Percentiles rank a stretch among this genome's conserved stretches.
phyloP scores from a whole-genome alignment of 208 protist genomes.

The Herpetomonas tarakana region DNA sequence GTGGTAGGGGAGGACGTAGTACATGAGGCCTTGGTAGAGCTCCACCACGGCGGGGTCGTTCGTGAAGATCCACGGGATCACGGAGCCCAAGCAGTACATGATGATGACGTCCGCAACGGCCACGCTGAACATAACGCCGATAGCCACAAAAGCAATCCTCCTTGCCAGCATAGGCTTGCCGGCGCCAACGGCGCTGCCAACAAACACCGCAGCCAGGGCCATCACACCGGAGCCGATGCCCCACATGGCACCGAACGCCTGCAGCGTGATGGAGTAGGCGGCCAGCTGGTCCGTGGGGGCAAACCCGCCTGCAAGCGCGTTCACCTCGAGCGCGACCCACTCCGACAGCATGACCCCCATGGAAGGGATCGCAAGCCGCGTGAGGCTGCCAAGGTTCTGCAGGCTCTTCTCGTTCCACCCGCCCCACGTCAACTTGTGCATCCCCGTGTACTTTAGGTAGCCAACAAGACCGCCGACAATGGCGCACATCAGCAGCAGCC shows the following conservation, averaged over 20 bases:
- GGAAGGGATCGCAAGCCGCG: slow-evolving; percentile 69
- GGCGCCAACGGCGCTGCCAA: slow-evolving; percentile 77
- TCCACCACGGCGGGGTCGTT: slow-evolving; percentile 30
- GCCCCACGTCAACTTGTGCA: slow-evolving; percentile 69
- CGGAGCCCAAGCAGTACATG: slow-evolving; percentile 35
- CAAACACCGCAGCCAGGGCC: slow-evolving; percentile 69
- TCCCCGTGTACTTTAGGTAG: slow-evolving; percentile 50
- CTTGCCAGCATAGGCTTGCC: slow-evolving; percentile 60
- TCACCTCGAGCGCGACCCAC: slow-evolving; percentile 82
- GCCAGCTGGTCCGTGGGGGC: slow-evolving; percentile 55
- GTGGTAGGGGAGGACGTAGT: slow-evolving; percentile 74
- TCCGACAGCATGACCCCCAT: slow-evolving; percentile 87
- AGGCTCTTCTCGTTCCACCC: slow-evolving; percentile 54
- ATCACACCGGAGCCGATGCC: slow-evolving; percentile 66
- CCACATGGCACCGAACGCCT: slow-evolving; percentile 80
- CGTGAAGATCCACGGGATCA: slow-evolving; percentile 67
- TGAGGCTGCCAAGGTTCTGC: slow-evolving; percentile 44
- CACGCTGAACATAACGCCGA: slow-evolving; percentile 48
- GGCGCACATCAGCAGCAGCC: slow-evolving; percentile 62
- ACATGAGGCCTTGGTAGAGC: slow-evolving; percentile 59
- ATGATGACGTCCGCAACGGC: slow-evolving; percentile 41
- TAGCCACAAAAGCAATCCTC: slow-evolving; percentile 55
- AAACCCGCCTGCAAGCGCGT: slow-evolving; percentile 63
- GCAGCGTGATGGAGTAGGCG: slow-evolving; percentile 74
- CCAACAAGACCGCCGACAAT: slow-evolving; percentile 38